Conservation (phyloP, 805 yeast genomes). For the Wickerhamiella azymoides region DNA sequence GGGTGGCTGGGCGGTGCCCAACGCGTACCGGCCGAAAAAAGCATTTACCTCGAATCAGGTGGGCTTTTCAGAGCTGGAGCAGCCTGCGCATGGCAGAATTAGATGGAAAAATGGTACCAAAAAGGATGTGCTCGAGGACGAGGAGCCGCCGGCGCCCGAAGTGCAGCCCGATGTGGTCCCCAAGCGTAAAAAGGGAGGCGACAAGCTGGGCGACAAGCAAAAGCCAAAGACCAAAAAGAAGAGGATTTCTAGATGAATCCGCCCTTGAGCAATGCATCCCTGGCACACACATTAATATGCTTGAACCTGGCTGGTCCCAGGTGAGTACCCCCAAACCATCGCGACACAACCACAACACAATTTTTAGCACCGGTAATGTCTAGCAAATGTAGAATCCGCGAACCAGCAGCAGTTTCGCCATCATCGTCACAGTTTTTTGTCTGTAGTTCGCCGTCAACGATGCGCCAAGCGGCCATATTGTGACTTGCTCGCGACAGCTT, state of each 20-base stretch:
- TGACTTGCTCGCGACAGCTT: slow-evolving; percentile 59
- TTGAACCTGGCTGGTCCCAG: slow-evolving; percentile 84
- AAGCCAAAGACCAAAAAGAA: slow-evolving; percentile 3
- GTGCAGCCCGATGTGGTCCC: slow-evolving; percentile 1
- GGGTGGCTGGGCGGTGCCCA: slow-evolving; percentile 5
- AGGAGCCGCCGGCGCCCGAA: slow-evolving; percentile 1
- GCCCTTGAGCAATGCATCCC: slow-evolving; percentile 67
- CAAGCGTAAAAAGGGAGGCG: not conserved
- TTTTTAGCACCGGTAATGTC: slow-evolving; percentile 61
- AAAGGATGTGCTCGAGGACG: slow-evolving; percentile 8
- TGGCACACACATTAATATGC: slow-evolving; percentile 78
- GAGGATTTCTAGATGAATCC: slow-evolving; percentile 28
- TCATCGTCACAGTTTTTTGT: slow-evolving; percentile 90
- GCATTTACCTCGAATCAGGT: not conserved
- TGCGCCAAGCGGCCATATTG: slow-evolving; percentile 80
- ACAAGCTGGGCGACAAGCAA: slow-evolving; percentile 3
- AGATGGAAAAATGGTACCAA: slow-evolving; percentile 10
- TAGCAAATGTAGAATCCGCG: slow-evolving; percentile 64
- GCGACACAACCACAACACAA: slow-evolving; percentile 68
- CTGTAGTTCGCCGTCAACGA: slow-evolving; percentile 40
- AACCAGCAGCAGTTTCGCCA: slow-evolving; percentile 95
- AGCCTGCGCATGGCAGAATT: slow-evolving; percentile 7
- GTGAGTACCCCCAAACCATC: slow-evolving; percentile 91
- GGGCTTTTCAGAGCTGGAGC: slow-evolving; percentile 5
- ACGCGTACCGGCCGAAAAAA: slow-evolving; percentile 4